These are phyloP conservation scores for Porphyrellus sp. DNA, from an alignment of 1,284 basidiomycete species.

Conservation along the genomic window DNA sequence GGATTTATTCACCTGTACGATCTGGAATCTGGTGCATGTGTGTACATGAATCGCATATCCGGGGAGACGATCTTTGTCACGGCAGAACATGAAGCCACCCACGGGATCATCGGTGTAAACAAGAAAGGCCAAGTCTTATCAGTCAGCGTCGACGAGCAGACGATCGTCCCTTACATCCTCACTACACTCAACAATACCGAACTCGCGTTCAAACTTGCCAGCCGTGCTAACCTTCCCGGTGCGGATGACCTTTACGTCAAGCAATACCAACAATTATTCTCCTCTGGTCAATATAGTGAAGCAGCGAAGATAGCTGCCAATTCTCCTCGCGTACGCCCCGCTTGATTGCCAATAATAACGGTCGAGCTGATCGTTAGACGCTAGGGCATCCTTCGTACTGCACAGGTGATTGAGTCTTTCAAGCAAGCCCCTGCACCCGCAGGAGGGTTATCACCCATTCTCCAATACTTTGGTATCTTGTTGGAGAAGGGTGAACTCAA, in stretches of 20 bases:
- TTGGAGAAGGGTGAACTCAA: conserved; percentile 98
- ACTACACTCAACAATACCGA: conserved; percentile 95
- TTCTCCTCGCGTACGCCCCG: conserved; percentile 72
- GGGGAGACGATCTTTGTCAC: conserved; percentile 99
- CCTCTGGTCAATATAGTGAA: conserved; percentile 86
- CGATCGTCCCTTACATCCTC: conserved; percentile 94
- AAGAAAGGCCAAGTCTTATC: conserved; percentile 98
- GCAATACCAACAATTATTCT: conserved; percentile 94
- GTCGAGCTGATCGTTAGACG: conserved; percentile 12
- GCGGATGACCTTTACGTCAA: conserved; percentile 97
- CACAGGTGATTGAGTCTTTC: conserved; percentile 96
- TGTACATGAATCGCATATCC: conserved; percentile 99
- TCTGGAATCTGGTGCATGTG: conserved; percentile 95
- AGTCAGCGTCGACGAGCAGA: conserved; percentile 95
- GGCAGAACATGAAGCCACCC: conserved; percentile 89
- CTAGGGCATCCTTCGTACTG: conserved; percentile 95
- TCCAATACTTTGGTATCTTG: conserved; percentile 98
- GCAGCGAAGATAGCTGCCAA: conserved; percentile 99
- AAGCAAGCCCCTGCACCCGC: conserved; percentile 91
- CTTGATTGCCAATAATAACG: neutral
- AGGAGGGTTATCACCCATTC: conserved; percentile 91
- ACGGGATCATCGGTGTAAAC: conserved; percentile 99
- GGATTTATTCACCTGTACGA: conserved; percentile 99
- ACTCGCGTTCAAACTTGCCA: conserved; percentile 97
- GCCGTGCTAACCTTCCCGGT: conserved; percentile 94